These are phyloP conservation scores for Arachis stenosperma DNA, from an alignment of 306 rosid species.

Conservation along the genomic window DNA sequence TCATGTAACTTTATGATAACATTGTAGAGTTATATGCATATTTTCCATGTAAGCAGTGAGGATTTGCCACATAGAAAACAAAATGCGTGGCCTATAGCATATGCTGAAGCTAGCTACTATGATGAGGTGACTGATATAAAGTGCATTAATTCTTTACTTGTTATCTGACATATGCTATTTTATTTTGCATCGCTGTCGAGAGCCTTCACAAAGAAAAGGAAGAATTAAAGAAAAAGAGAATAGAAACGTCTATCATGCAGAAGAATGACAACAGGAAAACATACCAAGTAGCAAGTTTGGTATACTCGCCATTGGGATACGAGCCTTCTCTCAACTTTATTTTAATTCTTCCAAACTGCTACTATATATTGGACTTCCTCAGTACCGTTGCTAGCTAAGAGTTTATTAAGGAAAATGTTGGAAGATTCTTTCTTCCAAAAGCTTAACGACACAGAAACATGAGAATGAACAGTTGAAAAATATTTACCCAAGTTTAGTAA, in stretches of 20 bases:
- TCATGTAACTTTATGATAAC: background rate
- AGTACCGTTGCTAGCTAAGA: background rate
- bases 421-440: background rate
- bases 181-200: constrained; percentile 22
- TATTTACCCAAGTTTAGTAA: background rate
- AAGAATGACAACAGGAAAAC: constrained; percentile 30
- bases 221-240: constrained; percentile 45
- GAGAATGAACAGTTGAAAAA: background rate
- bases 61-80: background rate
- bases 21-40: background rate
- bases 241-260: constrained; percentile 42
- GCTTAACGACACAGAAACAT: background rate
- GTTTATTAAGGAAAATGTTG: too few species aligned
- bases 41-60: background rate
- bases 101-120: constrained; percentile 12
- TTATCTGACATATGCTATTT: constrained; percentile 37
- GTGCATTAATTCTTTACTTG: constrained; percentile 45
- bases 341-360: background rate
- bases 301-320: constrained; percentile 27
- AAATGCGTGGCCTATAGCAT: constrained; percentile 22
- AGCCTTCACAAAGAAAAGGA: constrained; percentile 25
- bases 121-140: constrained; percentile 24
- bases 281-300: constrained; percentile 53
- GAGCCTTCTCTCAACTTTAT: constrained; percentile 10
- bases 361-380: background rate